Base-by-base conservation (phyloP, 768 basidiomycete species). In the Hydnum rufescens region DNA sequence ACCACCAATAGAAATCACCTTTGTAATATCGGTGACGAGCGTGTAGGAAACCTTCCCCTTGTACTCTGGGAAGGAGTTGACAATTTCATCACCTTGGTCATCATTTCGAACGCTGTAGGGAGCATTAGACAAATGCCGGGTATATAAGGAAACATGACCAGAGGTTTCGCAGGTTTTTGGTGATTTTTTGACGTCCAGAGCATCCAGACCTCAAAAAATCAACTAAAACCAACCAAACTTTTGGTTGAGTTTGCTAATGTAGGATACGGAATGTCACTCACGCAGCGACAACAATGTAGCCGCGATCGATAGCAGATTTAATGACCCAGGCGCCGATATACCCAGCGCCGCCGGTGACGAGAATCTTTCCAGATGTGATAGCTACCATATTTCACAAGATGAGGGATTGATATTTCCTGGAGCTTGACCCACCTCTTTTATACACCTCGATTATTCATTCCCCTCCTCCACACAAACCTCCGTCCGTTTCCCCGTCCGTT, bases 11-110 rank as follows among this genome's bases (percentile, higher is more conserved):
- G 2, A 26, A 30, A 13, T 46, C 52, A 66, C 74, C 65, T 69
- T 61, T 4, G 68, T 68, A 56, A 88, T 80, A 58, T 90, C 84
- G 44, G 74, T 70, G 0, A 88, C 82, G 22, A 84, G 65, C 22
- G 73, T 73, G 39, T 77, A 62, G 55, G 81, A 76, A 57, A 85
- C 74, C 49, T 69, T 73, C 55, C 74, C 72, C 0, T 0, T 47
- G 44, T 47, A 13, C 44, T 13, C 13, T 8, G 44, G 44, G 25
- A 13, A 47, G 13, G 13, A 25, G 8, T 8, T 13, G 8, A 13
- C 13, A 13, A 47, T 16, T 13, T 13, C 13, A 13, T 47, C 44
- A 28, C 8, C 13, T 28, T 47, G 16, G 13, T 47, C 44, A 8
- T 47, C 8, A 26, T 13, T 16, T 13, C 44, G 44, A 13, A 28